A percentile compares a stretch with the other conserved stretches of the same genome.
phyloP scores from a whole-genome alignment of 768 basidiomycete genomes.

The Pisolithus sp. region DNA sequence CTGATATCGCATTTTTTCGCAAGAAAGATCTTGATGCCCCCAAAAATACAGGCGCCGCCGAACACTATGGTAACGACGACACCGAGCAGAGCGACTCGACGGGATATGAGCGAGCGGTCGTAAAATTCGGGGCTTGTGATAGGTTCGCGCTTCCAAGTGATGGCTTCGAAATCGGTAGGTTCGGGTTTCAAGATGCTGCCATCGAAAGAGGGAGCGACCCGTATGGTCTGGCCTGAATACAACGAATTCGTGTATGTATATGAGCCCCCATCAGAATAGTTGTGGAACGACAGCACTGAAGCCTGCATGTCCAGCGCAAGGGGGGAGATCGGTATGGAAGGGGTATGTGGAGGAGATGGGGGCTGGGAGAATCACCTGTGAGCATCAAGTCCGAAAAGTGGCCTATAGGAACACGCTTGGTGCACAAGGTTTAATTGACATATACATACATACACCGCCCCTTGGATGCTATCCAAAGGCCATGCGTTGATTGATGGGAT shows the following conservation, averaged over 20 bases:
- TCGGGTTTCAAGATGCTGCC: too few relatives aligned
- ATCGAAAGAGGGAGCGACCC: too few relatives aligned
- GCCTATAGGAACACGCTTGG: too few relatives aligned
- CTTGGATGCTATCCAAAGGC: too few relatives aligned
- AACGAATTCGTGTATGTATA: background rate
- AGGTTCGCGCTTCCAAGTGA: constrained; percentile 15
- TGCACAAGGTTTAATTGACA: too few relatives aligned
- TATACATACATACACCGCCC: too few relatives aligned
- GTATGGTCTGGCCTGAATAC: constrained; percentile 4
- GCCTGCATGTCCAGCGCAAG: background rate
- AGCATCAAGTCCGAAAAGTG: too few relatives aligned
- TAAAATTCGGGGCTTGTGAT: constrained; percentile 23
- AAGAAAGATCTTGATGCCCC: constrained; percentile 17
- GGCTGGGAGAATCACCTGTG: too few relatives aligned
- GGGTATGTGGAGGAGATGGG: too few relatives aligned
- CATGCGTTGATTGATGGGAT: too few relatives aligned
- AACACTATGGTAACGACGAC: constrained; percentile 18
- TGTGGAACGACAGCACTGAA: background rate
- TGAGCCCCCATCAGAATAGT: background rate
- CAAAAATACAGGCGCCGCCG: constrained; percentile 17
- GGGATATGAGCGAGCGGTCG: constrained; percentile 20
- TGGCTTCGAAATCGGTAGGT: constrained; percentile 16
- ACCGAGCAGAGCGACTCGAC: constrained; percentile 19
- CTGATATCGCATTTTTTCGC: constrained; percentile 17
- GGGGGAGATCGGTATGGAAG: background rate